Evolutionary conservation across 2,329 filamentous ascomycete genomes (phyloP).

Genomic region (Penicillium sp.): DNA sequence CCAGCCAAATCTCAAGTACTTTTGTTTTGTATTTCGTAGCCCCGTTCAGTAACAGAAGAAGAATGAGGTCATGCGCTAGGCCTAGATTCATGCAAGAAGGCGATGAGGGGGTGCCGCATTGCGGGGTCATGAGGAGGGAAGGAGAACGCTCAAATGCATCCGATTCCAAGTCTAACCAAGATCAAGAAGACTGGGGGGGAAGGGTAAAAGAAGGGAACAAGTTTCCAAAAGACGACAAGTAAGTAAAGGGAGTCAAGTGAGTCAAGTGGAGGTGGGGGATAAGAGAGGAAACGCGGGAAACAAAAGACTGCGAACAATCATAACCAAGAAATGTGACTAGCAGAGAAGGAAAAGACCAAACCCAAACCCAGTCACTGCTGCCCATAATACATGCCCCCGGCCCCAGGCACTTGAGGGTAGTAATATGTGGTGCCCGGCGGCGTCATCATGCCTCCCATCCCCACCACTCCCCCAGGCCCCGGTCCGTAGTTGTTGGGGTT

Average conservation of each 20-base stretch:
- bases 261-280: slow-evolving; percentile 3
- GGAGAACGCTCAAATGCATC: slow-evolving; percentile 32
- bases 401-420: slow-evolving; percentile 59
- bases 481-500: slow-evolving; percentile 57
- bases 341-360: slow-evolving; percentile 8
- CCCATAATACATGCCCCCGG: slow-evolving; percentile 63
- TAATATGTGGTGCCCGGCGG: slow-evolving; percentile 58
- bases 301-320: slow-evolving; percentile 11
- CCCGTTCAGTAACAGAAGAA: slow-evolving; percentile 18
- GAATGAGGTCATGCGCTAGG: slow-evolving; percentile 24
- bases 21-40: slow-evolving; percentile 20
- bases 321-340: slow-evolving; percentile 22
- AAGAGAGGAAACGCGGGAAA: slow-evolving; percentile 17
- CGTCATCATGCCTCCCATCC: slow-evolving; percentile 82
- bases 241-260: not conserved
- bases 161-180: slow-evolving; percentile 34
- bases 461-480: slow-evolving; percentile 59
- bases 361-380: slow-evolving; percentile 29
- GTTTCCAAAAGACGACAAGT: slow-evolving; percentile 8
- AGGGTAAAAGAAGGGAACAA: slow-evolving; percentile 12
- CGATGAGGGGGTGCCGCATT: slow-evolving; percentile 6
- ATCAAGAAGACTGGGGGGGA: slow-evolving; percentile 14
- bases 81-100: slow-evolving; percentile 28
- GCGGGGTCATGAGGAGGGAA: slow-evolving; percentile 22
- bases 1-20: slow-evolving; percentile 7